phyloP scores from a whole-genome alignment of 2,329 filamentous ascomycete genomes.

The Xylariaceae sp. region DNA sequence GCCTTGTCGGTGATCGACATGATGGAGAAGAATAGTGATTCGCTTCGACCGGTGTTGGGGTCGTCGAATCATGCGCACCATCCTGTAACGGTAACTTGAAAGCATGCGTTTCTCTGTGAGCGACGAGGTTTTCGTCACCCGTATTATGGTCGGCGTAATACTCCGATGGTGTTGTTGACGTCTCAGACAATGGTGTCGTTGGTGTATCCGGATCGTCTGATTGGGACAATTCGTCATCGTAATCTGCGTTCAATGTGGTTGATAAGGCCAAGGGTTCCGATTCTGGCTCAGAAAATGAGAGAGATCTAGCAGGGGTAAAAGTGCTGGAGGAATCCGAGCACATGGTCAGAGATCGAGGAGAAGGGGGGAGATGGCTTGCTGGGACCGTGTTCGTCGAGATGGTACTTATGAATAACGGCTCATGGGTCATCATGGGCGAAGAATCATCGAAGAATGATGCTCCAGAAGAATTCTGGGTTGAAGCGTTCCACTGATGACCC shows the following conservation, averaged over 20 bases:
- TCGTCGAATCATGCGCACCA: slow-evolving; percentile 33
- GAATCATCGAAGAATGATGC: slow-evolving; percentile 39
- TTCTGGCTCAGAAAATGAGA: slow-evolving; percentile 50
- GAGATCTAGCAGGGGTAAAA: slow-evolving; percentile 41
- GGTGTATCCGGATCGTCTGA: slow-evolving; percentile 41
- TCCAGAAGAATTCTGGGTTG: slow-evolving; percentile 28
- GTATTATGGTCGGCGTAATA: slow-evolving; percentile 28
- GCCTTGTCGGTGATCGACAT: slow-evolving; percentile 3
- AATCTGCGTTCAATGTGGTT: slow-evolving; percentile 34
- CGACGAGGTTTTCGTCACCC: slow-evolving; percentile 7
- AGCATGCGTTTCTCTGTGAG: slow-evolving; percentile 1
- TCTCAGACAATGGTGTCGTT: slow-evolving; percentile 42
- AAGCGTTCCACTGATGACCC: slow-evolving; percentile 40
- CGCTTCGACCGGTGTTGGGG: slow-evolving; percentile 37
- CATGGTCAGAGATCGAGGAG: slow-evolving; percentile 47
- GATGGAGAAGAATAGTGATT: slow-evolving; percentile 27
- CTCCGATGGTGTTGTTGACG: slow-evolving; percentile 34
- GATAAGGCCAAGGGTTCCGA: slow-evolving; percentile 36
- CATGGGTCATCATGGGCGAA: slow-evolving; percentile 39
- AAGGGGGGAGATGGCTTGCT: slow-evolving; percentile 36
- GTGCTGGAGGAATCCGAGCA: slow-evolving; percentile 40
- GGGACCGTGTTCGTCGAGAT: slow-evolving; percentile 21
- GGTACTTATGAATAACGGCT: slow-evolving; percentile 35
- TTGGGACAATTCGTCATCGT: slow-evolving; percentile 40
- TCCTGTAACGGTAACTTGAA: slow-evolving; percentile 15